Evolutionary conservation across 2,329 filamentous ascomycete species (phyloP).

Genomic region (Cytospora paraplurivora): DNA sequence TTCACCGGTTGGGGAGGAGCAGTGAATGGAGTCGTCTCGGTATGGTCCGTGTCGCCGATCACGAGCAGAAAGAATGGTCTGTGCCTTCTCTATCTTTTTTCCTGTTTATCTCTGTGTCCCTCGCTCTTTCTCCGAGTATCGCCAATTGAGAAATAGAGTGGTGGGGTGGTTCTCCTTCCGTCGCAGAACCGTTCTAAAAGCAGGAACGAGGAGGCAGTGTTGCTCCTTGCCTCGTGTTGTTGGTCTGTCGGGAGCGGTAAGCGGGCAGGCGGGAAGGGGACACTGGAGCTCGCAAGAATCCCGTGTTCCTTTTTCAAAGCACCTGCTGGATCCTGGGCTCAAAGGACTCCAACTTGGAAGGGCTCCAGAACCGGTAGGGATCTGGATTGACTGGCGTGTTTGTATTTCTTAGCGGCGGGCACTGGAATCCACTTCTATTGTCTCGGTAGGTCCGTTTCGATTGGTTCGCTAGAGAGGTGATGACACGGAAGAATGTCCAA

Average conservation of each 20-base stretch:
- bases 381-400: not conserved
- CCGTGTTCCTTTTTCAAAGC: not conserved
- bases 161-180: constrained; percentile 7
- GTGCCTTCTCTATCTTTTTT: constrained; percentile 5
- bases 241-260: constrained; percentile 9
- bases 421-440: constrained; percentile 11
- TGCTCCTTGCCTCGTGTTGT: constrained; percentile 1
- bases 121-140: constrained; percentile 1
- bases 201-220: not conserved
- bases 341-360: not conserved
- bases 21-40: constrained; percentile 18
- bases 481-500: not conserved
- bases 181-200: not conserved
- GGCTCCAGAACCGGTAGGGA: not conserved
- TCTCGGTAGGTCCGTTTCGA: constrained; percentile 7
- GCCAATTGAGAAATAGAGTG: not conserved
- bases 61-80: constrained; percentile 5
- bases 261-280: not conserved
- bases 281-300: constrained; percentile 1
- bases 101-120: not conserved
- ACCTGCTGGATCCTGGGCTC: not conserved
- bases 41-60: not conserved
- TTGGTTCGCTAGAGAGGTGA: constrained; percentile 22
- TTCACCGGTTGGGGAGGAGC: constrained; percentile 1
- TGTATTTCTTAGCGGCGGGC: constrained; percentile 16